A percentile compares a stretch with the other conserved stretches of the same genome.
Conservation (phyloP, 1,139 yeast genomes). For the Petasospora rhodanensis region DNA sequence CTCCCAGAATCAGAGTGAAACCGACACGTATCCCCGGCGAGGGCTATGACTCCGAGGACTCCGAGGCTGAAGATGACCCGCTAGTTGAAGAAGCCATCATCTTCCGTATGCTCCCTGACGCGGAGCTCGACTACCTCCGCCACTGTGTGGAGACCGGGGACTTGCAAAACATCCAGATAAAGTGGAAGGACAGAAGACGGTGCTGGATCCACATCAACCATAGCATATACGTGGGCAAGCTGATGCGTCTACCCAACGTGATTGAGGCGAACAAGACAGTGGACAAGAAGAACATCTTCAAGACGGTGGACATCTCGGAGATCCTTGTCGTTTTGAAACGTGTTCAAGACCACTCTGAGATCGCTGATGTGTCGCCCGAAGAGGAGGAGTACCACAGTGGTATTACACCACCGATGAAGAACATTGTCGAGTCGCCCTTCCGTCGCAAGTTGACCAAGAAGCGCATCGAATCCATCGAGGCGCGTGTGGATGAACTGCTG, state of each 20-base stretch:
- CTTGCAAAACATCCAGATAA: slow-evolving; percentile 63
- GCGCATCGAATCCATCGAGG: slow-evolving; percentile 64
- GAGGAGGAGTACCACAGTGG: slow-evolving; percentile 42
- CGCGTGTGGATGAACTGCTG: slow-evolving; percentile 71
- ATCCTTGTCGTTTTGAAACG: slow-evolving; percentile 71
- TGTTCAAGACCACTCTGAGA: slow-evolving; percentile 53
- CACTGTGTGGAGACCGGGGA: slow-evolving; percentile 81
- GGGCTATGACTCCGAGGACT: slow-evolving; percentile 96
- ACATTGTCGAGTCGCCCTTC: slow-evolving; percentile 50
- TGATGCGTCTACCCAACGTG: slow-evolving; percentile 86
- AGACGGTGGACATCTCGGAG: slow-evolving; percentile 82
- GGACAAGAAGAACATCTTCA: slow-evolving; percentile 84
- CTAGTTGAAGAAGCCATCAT: slow-evolving; percentile 82
- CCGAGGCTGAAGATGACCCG: slow-evolving; percentile 94
- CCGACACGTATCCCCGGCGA: slow-evolving; percentile 88
- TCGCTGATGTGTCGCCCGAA: slow-evolving; percentile 34
- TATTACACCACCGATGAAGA: slow-evolving; percentile 68
- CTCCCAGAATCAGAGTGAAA: slow-evolving; percentile 47
- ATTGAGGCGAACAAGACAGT: slow-evolving; percentile 86
- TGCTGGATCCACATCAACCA: slow-evolving; percentile 61
- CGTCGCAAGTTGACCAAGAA: slow-evolving; percentile 47
- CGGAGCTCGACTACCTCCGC: slow-evolving; percentile 72
- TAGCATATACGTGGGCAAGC: slow-evolving; percentile 69
- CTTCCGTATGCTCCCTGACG: slow-evolving; percentile 73
- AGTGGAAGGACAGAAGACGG: slow-evolving; percentile 75